Base-by-base conservation (phyloP, 306 rosid genomes). In the Fagus sylvatica region DNA sequence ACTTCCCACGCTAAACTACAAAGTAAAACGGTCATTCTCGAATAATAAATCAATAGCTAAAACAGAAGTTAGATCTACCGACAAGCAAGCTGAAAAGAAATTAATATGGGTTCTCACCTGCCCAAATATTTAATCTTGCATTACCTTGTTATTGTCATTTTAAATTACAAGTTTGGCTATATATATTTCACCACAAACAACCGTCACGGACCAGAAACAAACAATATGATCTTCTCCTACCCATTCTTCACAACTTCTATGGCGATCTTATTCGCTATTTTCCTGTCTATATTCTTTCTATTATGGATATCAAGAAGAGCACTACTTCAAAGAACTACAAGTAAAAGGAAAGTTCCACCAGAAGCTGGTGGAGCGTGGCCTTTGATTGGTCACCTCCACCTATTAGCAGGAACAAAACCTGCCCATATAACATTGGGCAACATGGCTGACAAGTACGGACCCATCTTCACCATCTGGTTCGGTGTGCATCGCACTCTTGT, bases 351-450 rank as follows among this genome's bases (percentile, higher is more conserved):
- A 30, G 40, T 12, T 3, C 41, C 41, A 54, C 59, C 57, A 8
- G 54, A 72, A 22, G 78, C 81, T 2, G 4, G 39, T 10, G 74
- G 78, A 1, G 34, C 74, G 1, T 62, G 73, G 77, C 81, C 84
- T 1, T 1, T 72, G 6, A 28, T 76, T 5, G 85, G 85, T 11
- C 81, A 81, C 61, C 78, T 81, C 48, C 81, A 32, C n/a, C 68
- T 11, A 12, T 2, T 33, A 61, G 68, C 19, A 61, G 68, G 68
- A 40, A 1, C 9, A 13, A 13, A 12, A 33, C 40, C 68, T 11
- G 8, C 41, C 68, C 68, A 61, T 61, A 30, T 33, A 0, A 61
- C 19, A 13, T 13, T 61, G 40, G 68, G 68, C 4, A 6, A 61
- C 41, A 61, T 61, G 41, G 68, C 41, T 3, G 46, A 62, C 15